Percentiles rank a stretch among this genome's conserved stretches.
Evolutionary conservation across 345 rosid genomes (phyloP).

Genomic region (Bruguiera parviflora): DNA sequence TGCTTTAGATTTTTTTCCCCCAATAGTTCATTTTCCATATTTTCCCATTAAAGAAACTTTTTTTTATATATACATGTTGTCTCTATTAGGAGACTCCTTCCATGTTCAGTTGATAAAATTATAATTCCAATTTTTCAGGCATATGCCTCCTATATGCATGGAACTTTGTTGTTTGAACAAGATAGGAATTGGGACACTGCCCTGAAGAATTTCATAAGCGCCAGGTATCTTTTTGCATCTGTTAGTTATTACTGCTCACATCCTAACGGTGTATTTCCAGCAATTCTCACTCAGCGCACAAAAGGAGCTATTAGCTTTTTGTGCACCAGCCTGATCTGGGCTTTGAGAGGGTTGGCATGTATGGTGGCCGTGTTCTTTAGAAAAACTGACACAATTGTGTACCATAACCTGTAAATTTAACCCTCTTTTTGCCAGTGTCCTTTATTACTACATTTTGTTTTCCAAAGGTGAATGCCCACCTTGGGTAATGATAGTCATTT

Average conservation of each 20-base stretch:
- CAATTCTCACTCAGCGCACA: neutral
- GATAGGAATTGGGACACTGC: slow-evolving; percentile 93
- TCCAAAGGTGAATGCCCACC: too few relatives aligned
- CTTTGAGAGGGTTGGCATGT: too few relatives aligned
- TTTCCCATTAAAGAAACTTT: too few relatives aligned
- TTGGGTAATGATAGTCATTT: too few relatives aligned
- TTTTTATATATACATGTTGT: too few relatives aligned
- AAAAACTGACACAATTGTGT: too few relatives aligned
- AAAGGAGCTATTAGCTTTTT: too few relatives aligned
- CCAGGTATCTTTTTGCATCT: slow-evolving; percentile 57
- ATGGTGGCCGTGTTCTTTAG: neutral
- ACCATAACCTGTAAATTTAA: too few relatives aligned
- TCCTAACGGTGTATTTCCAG: neutral
- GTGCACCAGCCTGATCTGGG: too few relatives aligned
- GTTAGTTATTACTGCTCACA: neutral
- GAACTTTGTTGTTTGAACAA: slow-evolving; percentile 89
- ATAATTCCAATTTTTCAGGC: slow-evolving; percentile 48
- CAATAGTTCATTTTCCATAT: too few relatives aligned
- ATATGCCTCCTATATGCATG: slow-evolving; percentile 98
- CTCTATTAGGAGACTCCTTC: neutral
- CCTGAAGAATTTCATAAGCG: slow-evolving; percentile 76
- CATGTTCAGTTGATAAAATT: slow-evolving; percentile 3
- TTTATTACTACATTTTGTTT: too few relatives aligned
- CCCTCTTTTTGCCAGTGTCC: too few relatives aligned
- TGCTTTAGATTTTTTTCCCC: neutral